These are phyloP conservation scores for Pythium vanterpoolii DNA, from an alignment of 352 stramenopile species.

Conservation along the genomic window DNA sequence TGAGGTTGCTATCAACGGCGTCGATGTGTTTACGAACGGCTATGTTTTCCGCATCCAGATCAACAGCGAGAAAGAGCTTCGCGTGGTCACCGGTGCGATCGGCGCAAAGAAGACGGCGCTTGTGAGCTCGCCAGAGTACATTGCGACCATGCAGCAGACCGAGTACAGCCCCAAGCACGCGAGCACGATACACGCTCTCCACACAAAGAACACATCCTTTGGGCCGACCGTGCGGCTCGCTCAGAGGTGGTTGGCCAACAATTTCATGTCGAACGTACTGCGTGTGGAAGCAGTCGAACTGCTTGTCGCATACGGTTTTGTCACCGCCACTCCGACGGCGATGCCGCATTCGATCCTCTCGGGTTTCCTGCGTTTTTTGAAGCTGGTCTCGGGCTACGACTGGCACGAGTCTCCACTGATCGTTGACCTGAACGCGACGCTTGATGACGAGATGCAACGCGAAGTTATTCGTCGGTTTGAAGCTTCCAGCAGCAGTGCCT, in stretches of 20 bases:
- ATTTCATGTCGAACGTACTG: conserved; percentile 70
- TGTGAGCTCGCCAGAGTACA: conserved; percentile 60
- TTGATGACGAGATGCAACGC: conserved; percentile 59
- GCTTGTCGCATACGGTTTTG: conserved; percentile 72
- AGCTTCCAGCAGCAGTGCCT: conserved; percentile 49
- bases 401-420: conserved; percentile 73
- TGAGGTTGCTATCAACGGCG: conserved; percentile 63
- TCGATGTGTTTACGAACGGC: conserved; percentile 82
- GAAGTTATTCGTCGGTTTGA: conserved; percentile 79
- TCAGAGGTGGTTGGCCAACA: conserved; percentile 78
- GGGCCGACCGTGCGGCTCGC: conserved; percentile 78
- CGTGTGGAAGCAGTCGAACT: conserved; percentile 74
- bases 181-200: conserved; percentile 70
- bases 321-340: conserved; percentile 41
- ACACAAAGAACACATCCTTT: conserved; percentile 74
- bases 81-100: conserved; percentile 52
- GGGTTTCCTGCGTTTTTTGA: conserved; percentile 77
- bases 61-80: conserved; percentile 74
- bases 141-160: conserved; percentile 51
- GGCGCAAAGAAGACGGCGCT: conserved; percentile 57
- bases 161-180: conserved; percentile 69
- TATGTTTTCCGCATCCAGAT: conserved; percentile 85
- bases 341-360: conserved; percentile 74
- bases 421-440: conserved; percentile 61
- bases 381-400: conserved; percentile 65